Evolutionary conservation across 371 early-diverging fungal genomes (phyloP).

Genomic region (Actinomortierella wolfii): DNA sequence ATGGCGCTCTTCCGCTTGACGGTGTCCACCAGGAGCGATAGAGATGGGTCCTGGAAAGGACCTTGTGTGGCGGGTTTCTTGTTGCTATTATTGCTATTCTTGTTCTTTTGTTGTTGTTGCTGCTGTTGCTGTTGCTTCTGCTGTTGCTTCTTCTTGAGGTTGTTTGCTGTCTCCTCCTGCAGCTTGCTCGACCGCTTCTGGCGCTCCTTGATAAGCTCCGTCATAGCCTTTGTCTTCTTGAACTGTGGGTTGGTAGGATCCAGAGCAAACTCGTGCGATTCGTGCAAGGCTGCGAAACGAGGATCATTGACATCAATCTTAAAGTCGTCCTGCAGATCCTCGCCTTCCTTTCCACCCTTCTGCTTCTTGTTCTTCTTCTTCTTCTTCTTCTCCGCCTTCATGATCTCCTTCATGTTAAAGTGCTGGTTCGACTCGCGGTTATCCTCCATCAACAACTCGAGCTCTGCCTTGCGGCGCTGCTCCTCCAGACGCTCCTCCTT

Average conservation of each 20-base stretch:
- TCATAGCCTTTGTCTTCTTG: slow-evolving; percentile 94
- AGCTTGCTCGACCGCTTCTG: slow-evolving; percentile 53
- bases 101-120: slow-evolving; percentile 17
- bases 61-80: slow-evolving; percentile 18
- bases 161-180: slow-evolving; percentile 34
- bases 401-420: slow-evolving; percentile 85
- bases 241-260: slow-evolving; percentile 95
- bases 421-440: slow-evolving; percentile 62
- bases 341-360: slow-evolving; percentile 55
- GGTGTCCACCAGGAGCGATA: slow-evolving; percentile 56
- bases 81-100: slow-evolving; percentile 17
- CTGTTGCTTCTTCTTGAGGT: slow-evolving; percentile 25
- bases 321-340: slow-evolving; percentile 78
- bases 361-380: slow-evolving; percentile 56
- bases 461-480: slow-evolving; percentile 73
- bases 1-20: slow-evolving; percentile 65
- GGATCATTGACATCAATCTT: slow-evolving; percentile 84
- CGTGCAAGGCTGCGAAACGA: slow-evolving; percentile 83
- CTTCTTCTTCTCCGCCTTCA: slow-evolving; percentile 84
- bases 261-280: slow-evolving; percentile 89
- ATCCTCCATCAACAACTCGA: slow-evolving; percentile 82
- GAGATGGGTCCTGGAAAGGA: slow-evolving; percentile 49
- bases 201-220: slow-evolving; percentile 74
- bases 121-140: slow-evolving; percentile 9
- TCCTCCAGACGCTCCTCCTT: slow-evolving; percentile 65